These are phyloP conservation scores for Diaporthe amygdali DNA, from an alignment of 2,329 filamentous ascomycete genomes.

Conservation along the genomic window DNA sequence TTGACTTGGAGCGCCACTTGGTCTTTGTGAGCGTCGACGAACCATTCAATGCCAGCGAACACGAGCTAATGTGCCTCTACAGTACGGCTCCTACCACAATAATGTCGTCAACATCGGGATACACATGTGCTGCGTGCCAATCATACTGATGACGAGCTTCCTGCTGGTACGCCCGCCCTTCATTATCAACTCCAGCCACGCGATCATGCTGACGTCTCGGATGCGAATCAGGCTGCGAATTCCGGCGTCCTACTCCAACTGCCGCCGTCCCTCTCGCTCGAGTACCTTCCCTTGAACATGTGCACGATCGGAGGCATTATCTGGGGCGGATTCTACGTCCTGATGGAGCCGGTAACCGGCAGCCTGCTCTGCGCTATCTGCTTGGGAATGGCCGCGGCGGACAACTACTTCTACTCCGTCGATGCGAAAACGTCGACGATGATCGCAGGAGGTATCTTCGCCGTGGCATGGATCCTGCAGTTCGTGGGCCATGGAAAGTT, in stretches of 20 bases:
- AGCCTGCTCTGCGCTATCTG: constrained; percentile 77
- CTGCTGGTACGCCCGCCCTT: constrained; percentile 63
- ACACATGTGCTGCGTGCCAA: constrained; percentile 79
- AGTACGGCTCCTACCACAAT: constrained; percentile 88
- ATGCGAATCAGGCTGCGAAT: constrained; percentile 58
- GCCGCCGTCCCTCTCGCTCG: constrained; percentile 70
- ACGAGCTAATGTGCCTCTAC: constrained; percentile 15
- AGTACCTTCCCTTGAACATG: constrained; percentile 70
- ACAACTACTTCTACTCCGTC: constrained; percentile 74
- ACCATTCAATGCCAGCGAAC: not conserved
- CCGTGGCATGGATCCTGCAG: constrained; percentile 84
- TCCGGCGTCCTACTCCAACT: constrained; percentile 67
- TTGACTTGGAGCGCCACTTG: constrained; percentile 83
- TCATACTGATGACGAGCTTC: constrained; percentile 75
- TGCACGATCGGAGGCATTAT: constrained; percentile 68
- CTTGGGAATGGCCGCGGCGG: constrained; percentile 73
- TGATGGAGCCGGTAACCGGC: constrained; percentile 94
- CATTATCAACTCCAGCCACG: not conserved
- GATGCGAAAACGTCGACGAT: constrained; percentile 55
- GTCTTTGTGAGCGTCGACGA: constrained; percentile 69
- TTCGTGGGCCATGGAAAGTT: constrained; percentile 91
- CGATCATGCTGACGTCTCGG: not conserved
- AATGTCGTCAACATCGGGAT: constrained; percentile 79
- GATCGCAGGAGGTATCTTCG: constrained; percentile 69
- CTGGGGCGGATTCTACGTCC: constrained; percentile 82